These are phyloP conservation scores for Lentinula novae-zelandiae DNA, from an alignment of 1,284 basidiomycete genomes.

Conservation along the genomic window DNA sequence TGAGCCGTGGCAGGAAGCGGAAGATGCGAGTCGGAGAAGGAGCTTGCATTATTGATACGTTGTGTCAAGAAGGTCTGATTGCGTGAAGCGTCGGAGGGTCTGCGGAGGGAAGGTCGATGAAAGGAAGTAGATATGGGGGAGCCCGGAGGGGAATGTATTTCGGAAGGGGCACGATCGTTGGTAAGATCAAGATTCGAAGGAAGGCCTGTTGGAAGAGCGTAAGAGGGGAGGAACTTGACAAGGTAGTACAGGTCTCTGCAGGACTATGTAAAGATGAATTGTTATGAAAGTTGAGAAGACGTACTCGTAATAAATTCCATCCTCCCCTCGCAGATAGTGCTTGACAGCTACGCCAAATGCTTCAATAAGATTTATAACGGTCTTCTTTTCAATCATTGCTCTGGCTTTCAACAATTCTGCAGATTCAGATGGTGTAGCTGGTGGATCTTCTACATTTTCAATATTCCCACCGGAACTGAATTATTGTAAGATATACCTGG, in stretches of 20 bases:
- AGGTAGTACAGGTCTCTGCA: constrained; percentile 58
- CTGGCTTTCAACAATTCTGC: constrained; percentile 41
- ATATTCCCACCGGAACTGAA: background rate
- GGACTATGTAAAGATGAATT: constrained; percentile 1
- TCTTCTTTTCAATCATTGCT: constrained; percentile 66
- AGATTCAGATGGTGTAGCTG: constrained; percentile 23
- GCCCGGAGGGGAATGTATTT: constrained; percentile 1
- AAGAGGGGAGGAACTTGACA: constrained; percentile 66
- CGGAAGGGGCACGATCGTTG: background rate
- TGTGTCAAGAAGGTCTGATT: constrained; percentile 22
- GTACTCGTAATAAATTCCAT: constrained; percentile 54
- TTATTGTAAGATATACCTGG: constrained; percentile 35
- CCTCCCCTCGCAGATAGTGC: constrained; percentile 60
- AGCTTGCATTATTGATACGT: constrained; percentile 15
- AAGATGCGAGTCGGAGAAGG: constrained; percentile 24
- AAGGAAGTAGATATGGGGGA: constrained; percentile 2
- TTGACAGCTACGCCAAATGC: constrained; percentile 50
- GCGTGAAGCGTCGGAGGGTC: constrained; percentile 13
- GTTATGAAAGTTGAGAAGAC: constrained; percentile 10
- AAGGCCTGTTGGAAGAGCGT: constrained; percentile 53
- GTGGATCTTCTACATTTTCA: constrained; percentile 20
- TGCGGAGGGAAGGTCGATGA: constrained; percentile 4
- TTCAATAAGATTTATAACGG: constrained; percentile 50
- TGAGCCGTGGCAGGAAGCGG: constrained; percentile 30
- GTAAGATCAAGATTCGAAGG: constrained; percentile 40